Evolutionary conservation across 352 stramenopile species (phyloP).

Genomic region (Pythium pyrilobum): DNA sequence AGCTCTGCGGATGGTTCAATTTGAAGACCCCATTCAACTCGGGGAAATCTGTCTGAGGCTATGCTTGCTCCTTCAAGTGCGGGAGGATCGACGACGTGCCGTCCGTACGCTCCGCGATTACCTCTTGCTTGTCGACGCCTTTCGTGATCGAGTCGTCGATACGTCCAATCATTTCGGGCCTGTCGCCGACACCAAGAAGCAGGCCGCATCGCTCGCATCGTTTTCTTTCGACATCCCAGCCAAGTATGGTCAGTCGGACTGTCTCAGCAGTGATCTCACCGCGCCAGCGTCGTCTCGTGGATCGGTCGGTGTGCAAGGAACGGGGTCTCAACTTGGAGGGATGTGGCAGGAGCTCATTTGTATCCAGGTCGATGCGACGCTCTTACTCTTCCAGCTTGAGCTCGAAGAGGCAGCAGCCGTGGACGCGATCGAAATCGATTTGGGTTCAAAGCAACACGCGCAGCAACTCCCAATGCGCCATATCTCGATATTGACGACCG

Average conservation of each 20-base stretch:
- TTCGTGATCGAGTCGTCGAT: conserved; percentile 33
- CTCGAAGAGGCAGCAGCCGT: conserved; percentile 36
- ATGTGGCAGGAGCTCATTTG: conserved; percentile 53
- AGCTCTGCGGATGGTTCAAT: conserved; percentile 29
- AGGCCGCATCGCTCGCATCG: conserved; percentile 19
- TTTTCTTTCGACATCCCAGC: conserved; percentile 27
- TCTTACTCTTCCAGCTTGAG: conserved; percentile 53
- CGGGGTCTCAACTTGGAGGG: conserved; percentile 47
- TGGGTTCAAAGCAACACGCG: neutral
- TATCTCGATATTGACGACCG: neutral
- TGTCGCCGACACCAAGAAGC: neutral
- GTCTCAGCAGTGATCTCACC: neutral
- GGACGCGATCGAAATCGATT: conserved; percentile 9
- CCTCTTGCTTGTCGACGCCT: conserved; percentile 30
- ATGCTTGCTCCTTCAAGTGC: conserved; percentile 26
- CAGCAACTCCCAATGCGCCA: neutral
- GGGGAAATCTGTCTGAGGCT: conserved; percentile 38
- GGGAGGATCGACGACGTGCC: conserved; percentile 25
- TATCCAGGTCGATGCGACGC: conserved; percentile 41
- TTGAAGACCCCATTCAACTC: conserved; percentile 52
- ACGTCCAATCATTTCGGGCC: conserved; percentile 30
- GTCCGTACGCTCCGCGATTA: conserved; percentile 29
- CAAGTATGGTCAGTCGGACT: conserved; percentile 11
- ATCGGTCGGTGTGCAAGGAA: conserved; percentile 39
- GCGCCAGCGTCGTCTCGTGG: conserved; percentile 11